A percentile compares a stretch with the other conserved stretches of the same genome.
Evolutionary conservation across 2,329 filamentous ascomycete genomes (phyloP).

Genomic region (Helotiales sp.): DNA sequence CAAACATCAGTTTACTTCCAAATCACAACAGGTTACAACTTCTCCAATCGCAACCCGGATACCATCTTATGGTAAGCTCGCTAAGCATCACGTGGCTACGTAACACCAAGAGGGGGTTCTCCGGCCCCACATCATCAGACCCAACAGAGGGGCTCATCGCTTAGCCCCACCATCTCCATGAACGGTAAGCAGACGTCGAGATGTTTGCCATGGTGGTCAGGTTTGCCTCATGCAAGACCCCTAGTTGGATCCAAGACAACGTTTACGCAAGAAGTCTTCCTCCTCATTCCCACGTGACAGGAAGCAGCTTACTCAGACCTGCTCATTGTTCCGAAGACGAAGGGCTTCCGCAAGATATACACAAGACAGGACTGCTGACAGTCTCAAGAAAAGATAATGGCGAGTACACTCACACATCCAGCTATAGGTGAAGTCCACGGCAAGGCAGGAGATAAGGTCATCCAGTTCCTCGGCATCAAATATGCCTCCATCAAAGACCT

Average conservation of each 20-base stretch:
- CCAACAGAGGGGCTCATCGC: no score
- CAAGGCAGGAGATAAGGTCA: slow-evolving; percentile 1
- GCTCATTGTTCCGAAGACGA: background rate
- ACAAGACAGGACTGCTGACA: no score
- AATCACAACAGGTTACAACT: no score
- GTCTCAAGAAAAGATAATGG: no score
- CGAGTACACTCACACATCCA: background rate
- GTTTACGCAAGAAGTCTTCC: background rate
- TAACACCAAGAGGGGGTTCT: background rate
- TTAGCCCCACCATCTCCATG: background rate
- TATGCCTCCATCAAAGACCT: slow-evolving; percentile 38
- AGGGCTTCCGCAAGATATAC: background rate
- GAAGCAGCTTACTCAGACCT: background rate
- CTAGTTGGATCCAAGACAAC: background rate
- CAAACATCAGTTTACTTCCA: no score
- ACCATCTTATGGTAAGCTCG: no score
- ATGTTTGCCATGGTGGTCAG: background rate
- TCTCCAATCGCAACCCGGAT: no score
- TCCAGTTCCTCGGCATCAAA: slow-evolving; percentile 39
- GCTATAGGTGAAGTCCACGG: slow-evolving; percentile 6
- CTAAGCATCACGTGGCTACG: no score
- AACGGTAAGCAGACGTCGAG: background rate
- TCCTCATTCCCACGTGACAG: background rate
- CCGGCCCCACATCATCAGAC: background rate
- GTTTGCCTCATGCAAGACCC: background rate